These are phyloP conservation scores for Berberis vulgaris DNA, from an alignment of 164 flowering plant genomes.

Conservation along the genomic window DNA sequence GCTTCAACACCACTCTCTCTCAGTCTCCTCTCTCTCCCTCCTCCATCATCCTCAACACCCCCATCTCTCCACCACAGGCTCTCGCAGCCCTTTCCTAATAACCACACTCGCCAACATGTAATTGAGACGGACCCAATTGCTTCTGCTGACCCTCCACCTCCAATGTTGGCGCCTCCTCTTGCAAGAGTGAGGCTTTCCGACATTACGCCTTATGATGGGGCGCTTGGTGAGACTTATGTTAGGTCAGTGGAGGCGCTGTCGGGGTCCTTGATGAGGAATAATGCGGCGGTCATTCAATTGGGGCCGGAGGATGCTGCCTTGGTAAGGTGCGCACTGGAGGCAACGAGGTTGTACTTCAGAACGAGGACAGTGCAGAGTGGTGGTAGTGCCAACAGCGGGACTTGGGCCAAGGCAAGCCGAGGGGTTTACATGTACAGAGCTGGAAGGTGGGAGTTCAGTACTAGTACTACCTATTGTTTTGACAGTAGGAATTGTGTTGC, in stretches of 20 bases:
- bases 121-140: constrained; percentile 28
- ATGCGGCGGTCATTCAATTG: constrained; percentile 75
- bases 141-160: constrained; percentile 6
- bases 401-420: constrained; percentile 31
- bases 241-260: constrained; percentile 75
- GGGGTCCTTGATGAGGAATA: constrained; percentile 63
- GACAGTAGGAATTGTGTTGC: no score
- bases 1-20: constrained; percentile 5
- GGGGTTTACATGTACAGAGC: constrained; percentile 75
- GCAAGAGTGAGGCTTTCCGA: constrained; percentile 62
- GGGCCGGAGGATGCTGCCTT: constrained; percentile 59
- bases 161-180: background rate
- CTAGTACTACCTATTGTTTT: background rate
- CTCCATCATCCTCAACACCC: background rate
- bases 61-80: background rate
- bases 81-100: background rate
- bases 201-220: constrained; percentile 70
- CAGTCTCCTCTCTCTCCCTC: constrained; percentile 2
- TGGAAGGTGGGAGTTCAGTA: constrained; percentile 55
- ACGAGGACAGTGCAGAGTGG: constrained; percentile 26
- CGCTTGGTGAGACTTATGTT: constrained; percentile 37
- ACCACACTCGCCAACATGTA: constrained; percentile 13
- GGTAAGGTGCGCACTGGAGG: constrained; percentile 74
- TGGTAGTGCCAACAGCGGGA: constrained; percentile 3
- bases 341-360: constrained; percentile 53